Conservation (phyloP, 257 asterid genomes). For the Jacaranda copaia region DNA sequence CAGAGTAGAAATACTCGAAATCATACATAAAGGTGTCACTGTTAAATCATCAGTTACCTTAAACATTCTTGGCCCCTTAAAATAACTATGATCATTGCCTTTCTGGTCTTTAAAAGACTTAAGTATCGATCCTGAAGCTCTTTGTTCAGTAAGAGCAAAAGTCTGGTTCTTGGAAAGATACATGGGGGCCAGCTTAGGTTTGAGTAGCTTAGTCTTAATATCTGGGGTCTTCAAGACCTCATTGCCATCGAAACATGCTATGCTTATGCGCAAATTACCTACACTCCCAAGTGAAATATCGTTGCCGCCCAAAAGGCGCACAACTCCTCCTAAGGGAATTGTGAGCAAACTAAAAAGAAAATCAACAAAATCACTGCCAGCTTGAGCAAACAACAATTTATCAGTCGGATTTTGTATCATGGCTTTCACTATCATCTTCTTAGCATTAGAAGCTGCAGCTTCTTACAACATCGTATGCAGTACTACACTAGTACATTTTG, state of each 20-base stretch:
- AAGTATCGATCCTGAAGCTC: too few species aligned
- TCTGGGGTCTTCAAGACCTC: background rate
- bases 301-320: background rate
- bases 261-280: conserved; percentile 34
- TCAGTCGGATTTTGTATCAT: conserved; percentile 25
- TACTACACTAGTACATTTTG: too few species aligned
- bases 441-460: background rate
- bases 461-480: background rate
- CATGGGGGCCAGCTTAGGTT: conserved; percentile 17
- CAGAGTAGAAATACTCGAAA: too few species aligned
- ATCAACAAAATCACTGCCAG: background rate
- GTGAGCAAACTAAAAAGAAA: conserved; percentile 9
- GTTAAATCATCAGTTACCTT: too few species aligned
- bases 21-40: too few species aligned
- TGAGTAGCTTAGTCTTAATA: background rate
- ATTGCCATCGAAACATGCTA: background rate
- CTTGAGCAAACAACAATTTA: background rate
- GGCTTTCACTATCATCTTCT: conserved; percentile 11
- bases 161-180: background rate
- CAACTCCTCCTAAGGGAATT: conserved; percentile 36
- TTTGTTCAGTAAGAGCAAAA: too few species aligned
- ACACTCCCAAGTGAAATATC: conserved; percentile 5
- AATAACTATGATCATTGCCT: too few species aligned
- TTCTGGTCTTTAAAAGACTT: too few species aligned
- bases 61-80: too few species aligned